Base-by-base conservation (phyloP, 2,329 filamentous ascomycete species). In the Colletotrichum kahawae region DNA sequence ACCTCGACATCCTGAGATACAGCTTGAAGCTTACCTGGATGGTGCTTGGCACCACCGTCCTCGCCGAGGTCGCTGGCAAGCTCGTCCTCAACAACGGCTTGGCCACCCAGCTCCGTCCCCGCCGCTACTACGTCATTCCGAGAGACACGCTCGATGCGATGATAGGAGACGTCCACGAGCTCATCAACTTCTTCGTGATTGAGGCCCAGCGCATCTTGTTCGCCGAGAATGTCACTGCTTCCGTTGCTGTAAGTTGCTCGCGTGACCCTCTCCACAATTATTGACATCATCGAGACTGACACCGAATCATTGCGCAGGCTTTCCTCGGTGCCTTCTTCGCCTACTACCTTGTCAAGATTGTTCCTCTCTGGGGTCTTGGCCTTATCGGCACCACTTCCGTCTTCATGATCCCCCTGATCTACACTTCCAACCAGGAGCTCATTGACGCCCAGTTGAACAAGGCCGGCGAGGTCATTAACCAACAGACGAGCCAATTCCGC, bases 131-230 rank as follows among this genome's bases (percentile, higher is more conserved):
- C 83, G 93, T 91, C 7, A 83, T 94, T 56, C 89, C 92, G 12
- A 89, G 90, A 78, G 90, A 92, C 78, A 91, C 90, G 8, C 83
- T 94, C 51, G 90, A 94, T 79, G 82, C 84, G 72, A 78, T 92
- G 77, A 89, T 93, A 79, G 91, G 90, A 71, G 92, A 94, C 78
- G 85, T 92, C 54, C 90, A 93, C 80, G 92, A 94, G 84, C 88
- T 94, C 75, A 83, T 92, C 85, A 94, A 94, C 88, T 94, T 94
- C 83, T 92, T 94, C 79, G 88, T 93, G 76, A 93, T 94, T 72
- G 93, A 94, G 86, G 86, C 88, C 66, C 93, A 94, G 86, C 89
- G 92, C 76, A 90, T 94, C 78, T 81, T 94, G 71, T 94, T 92
- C 78, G 92, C 89, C 57, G 93, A 94, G 88, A 94, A 93, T 79